Conservation (phyloP, 306 rosid genomes). For the Pachyrhizus erosus region DNA sequence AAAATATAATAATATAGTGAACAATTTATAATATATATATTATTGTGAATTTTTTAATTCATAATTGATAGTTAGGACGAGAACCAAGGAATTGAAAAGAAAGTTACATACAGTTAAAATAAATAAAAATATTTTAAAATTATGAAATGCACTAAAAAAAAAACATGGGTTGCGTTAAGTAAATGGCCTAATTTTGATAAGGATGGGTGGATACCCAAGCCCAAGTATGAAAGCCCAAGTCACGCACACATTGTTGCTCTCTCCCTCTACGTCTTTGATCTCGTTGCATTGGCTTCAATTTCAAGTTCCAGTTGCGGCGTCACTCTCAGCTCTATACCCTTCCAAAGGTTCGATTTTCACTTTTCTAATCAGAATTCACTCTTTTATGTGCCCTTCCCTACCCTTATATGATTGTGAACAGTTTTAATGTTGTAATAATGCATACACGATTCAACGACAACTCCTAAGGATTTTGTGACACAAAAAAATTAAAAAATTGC, state of each 20-base stretch:
- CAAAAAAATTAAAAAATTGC: background rate
- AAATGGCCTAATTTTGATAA: too few relatives aligned
- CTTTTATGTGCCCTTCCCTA: too few relatives aligned
- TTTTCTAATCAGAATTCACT: background rate
- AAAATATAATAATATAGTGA: too few relatives aligned
- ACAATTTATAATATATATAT: too few relatives aligned
- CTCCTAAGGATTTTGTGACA: background rate
- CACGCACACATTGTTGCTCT: background rate
- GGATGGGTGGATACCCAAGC: background rate
- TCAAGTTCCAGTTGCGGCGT: conserved; percentile 6
- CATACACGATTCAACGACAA: background rate
- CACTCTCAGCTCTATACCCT: background rate
- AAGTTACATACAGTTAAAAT: too few relatives aligned
- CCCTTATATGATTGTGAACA: background rate
- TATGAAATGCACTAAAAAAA: too few relatives aligned
- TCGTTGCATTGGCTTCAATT: background rate
- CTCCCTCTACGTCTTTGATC: background rate
- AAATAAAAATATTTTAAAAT: too few relatives aligned
- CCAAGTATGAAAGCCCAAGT: background rate
- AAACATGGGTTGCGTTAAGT: too few relatives aligned
- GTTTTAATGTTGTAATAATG: background rate
- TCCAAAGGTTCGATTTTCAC: conserved; percentile 4
- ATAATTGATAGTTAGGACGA: too few relatives aligned
- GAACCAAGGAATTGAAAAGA: too few relatives aligned
- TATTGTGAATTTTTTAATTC: too few relatives aligned